These are phyloP conservation scores for Mycena citricolor DNA, from an alignment of 1,284 basidiomycete genomes.

Conservation along the genomic window DNA sequence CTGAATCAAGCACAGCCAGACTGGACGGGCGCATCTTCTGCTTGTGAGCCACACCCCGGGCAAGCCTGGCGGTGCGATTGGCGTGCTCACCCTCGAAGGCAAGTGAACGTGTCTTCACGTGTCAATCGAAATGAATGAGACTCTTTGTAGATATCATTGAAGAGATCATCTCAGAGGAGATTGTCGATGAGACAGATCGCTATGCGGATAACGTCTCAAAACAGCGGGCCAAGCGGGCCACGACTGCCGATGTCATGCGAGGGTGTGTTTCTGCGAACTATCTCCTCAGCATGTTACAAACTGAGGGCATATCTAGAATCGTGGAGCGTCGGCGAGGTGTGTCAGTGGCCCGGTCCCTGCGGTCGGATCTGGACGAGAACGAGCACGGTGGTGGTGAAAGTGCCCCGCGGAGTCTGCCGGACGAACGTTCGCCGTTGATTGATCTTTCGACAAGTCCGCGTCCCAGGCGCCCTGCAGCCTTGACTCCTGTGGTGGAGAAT, in stretches of 20 bases:
- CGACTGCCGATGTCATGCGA: conserved; percentile 77
- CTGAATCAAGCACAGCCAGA: conserved; percentile 68
- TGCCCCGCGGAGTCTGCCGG: too few relatives aligned
- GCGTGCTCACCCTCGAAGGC: conserved; percentile 82
- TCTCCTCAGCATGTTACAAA: too few relatives aligned
- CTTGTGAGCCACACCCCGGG: conserved; percentile 87
- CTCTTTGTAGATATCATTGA: conserved; percentile 56
- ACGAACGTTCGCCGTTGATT: too few relatives aligned
- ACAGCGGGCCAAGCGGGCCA: conserved; percentile 64
- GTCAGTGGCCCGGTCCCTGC: background rate
- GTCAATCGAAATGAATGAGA: background rate
- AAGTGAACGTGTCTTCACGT: conserved; percentile 14
- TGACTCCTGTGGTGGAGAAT: too few relatives aligned
- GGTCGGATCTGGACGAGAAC: too few relatives aligned
- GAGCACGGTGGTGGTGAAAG: too few relatives aligned
- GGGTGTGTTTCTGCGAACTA: conserved; percentile 47
- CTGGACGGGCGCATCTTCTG: conserved; percentile 90
- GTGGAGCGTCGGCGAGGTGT: conserved; percentile 5
- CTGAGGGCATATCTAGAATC: too few relatives aligned
- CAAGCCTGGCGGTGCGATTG: conserved; percentile 75
- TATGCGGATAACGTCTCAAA: conserved; percentile 86
- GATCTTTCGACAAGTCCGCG: too few relatives aligned
- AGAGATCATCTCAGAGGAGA: conserved; percentile 88
- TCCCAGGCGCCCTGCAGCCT: too few relatives aligned
- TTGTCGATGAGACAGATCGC: conserved; percentile 87